These are phyloP conservation scores for Metschnikowia bowlesiae DNA, from an alignment of 805 yeast genomes.

Conservation along the genomic window DNA sequence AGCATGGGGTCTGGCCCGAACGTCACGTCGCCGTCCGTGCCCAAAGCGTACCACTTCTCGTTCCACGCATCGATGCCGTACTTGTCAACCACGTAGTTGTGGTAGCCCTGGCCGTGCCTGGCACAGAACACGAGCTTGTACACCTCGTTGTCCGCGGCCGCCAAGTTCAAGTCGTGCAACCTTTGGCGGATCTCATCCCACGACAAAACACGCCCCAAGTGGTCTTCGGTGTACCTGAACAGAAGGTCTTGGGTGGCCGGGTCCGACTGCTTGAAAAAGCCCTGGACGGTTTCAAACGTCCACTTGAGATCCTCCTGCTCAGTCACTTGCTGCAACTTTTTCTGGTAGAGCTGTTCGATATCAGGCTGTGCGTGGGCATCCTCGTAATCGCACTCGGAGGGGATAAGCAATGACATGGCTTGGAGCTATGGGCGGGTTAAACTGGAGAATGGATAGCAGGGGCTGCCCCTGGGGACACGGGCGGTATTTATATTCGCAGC, in stretches of 20 bases:
- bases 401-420: slow-evolving; percentile 20
- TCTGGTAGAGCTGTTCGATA: slow-evolving; percentile 9
- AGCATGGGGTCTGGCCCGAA: slow-evolving; percentile 63
- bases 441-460: too few species aligned
- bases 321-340: slow-evolving; percentile 1
- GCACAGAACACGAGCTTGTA: slow-evolving; percentile 53
- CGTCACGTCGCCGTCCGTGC: slow-evolving; percentile 50
- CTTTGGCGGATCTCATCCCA: slow-evolving; percentile 38
- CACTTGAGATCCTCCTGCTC: slow-evolving; percentile 22
- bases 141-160: slow-evolving; percentile 31
- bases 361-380: slow-evolving; percentile 22
- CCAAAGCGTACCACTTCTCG: slow-evolving; percentile 45
- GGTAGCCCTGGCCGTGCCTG: slow-evolving; percentile 70
- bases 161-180: slow-evolving; percentile 31
- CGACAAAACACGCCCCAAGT: slow-evolving; percentile 40
- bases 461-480: background rate
- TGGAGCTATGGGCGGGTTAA: background rate
- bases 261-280: slow-evolving; percentile 48
- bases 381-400: slow-evolving; percentile 22
- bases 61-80: slow-evolving; percentile 61
- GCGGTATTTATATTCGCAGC: background rate
- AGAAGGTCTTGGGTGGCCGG: slow-evolving; percentile 39
- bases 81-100: slow-evolving; percentile 50
- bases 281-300: slow-evolving; percentile 45
- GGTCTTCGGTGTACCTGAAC: slow-evolving; percentile 40